These are phyloP conservation scores for Erodium moschatum DNA, from an alignment of 441 rosid species.

Conservation along the genomic window DNA sequence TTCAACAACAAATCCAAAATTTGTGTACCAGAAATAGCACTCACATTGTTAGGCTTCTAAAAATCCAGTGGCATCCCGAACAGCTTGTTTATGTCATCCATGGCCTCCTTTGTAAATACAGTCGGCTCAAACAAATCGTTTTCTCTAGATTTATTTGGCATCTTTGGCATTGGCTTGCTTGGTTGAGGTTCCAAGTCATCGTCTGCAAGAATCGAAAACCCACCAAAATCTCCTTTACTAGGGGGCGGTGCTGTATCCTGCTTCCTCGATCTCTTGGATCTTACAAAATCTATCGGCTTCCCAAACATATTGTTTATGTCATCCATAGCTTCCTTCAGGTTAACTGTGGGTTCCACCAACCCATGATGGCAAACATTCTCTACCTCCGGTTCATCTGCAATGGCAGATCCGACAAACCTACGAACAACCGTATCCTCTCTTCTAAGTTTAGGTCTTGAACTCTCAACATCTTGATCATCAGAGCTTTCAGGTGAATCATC, in stretches of 20 bases:
- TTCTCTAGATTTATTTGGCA: slow-evolving; percentile 29
- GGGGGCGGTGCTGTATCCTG: slow-evolving; percentile 35
- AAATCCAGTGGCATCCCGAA: slow-evolving; percentile 72
- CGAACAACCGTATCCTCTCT: slow-evolving; percentile 82
- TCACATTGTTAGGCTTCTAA: slow-evolving; percentile 20
- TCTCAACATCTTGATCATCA: slow-evolving; percentile 32
- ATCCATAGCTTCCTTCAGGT: slow-evolving; percentile 93
- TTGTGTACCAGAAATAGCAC: background rate
- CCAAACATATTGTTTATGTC: slow-evolving; percentile 94
- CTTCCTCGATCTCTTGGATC: slow-evolving; percentile 58
- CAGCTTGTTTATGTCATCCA: slow-evolving; percentile 78
- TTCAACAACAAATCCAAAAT: slow-evolving; percentile 9
- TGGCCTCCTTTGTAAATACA: slow-evolving; percentile 62
- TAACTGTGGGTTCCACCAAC: slow-evolving; percentile 86
- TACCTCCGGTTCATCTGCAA: slow-evolving; percentile 65
- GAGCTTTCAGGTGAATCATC: slow-evolving; percentile 51
- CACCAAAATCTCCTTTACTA: slow-evolving; percentile 32
- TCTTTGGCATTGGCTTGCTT: slow-evolving; percentile 23
- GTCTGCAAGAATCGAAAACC: slow-evolving; percentile 69
- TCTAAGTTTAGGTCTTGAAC: slow-evolving; percentile 35
- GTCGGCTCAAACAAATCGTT: slow-evolving; percentile 69
- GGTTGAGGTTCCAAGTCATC: slow-evolving; percentile 43
- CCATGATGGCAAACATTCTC: slow-evolving; percentile 98
- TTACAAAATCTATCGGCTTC: slow-evolving; percentile 81
- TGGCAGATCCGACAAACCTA: slow-evolving; percentile 81